phyloP scores from a whole-genome alignment of 2,329 filamentous ascomycete species.

The Diaporthe humulicola region DNA sequence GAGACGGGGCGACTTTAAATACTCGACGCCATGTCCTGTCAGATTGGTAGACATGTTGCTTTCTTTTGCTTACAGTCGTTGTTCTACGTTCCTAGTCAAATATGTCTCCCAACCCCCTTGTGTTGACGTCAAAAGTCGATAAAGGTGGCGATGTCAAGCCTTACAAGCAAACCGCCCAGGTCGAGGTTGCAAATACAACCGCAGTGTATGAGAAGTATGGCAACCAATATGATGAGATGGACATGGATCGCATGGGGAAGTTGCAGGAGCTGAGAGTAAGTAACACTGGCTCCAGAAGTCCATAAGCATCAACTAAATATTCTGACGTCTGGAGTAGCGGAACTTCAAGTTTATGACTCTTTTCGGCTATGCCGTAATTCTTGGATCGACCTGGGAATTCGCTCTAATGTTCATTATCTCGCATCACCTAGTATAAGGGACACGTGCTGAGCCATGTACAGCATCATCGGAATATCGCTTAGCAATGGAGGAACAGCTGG shows the following conservation, averaged over 20 bases:
- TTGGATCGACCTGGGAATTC: constrained; percentile 2
- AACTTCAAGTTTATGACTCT: constrained; percentile 4
- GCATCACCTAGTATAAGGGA: background rate
- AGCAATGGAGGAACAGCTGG: constrained; percentile 20
- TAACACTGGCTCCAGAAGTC: background rate
- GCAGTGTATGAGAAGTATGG: constrained; percentile 12
- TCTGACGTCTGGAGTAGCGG: background rate
- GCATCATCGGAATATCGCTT: constrained; percentile 9
- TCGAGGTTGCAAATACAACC: background rate
- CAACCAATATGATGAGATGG: constrained; percentile 2
- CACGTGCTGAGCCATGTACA: background rate
- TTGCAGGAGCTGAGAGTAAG: background rate
- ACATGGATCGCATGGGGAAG: constrained; percentile 13
- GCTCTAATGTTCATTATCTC: background rate
- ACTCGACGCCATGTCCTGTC: background rate
- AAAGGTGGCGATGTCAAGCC: background rate
- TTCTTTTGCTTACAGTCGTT: background rate
- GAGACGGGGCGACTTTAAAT: background rate
- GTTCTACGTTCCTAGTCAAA: background rate
- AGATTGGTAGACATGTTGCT: background rate
- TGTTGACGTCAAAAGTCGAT: background rate
- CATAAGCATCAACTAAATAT: background rate
- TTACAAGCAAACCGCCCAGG: background rate
- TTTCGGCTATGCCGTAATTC: constrained; percentile 12
- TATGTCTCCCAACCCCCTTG: background rate